These are phyloP conservation scores for Ophiostoma sp. DNA, from an alignment of 2,329 filamentous ascomycete genomes.

Conservation along the genomic window DNA sequence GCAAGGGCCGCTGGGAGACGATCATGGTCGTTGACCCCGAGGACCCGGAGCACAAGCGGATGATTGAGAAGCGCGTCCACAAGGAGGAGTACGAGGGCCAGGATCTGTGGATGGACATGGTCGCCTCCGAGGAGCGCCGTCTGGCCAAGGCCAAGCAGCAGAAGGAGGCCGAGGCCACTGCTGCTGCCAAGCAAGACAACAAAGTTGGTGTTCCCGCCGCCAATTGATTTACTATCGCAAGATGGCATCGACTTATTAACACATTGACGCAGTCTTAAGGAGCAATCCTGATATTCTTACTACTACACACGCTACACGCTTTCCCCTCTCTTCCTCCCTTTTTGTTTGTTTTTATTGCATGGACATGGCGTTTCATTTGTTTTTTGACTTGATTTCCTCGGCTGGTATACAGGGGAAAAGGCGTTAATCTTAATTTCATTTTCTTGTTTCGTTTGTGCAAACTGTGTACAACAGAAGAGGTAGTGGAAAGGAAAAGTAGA, in stretches of 20 bases:
- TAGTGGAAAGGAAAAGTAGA: background rate
- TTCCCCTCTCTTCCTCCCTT: background rate
- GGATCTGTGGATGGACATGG: slow-evolving; percentile 94
- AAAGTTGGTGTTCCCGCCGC: slow-evolving; percentile 28
- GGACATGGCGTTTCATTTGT: slow-evolving; percentile 20
- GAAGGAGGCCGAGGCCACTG: slow-evolving; percentile 30
- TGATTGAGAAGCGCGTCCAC: slow-evolving; percentile 85
- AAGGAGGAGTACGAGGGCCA: slow-evolving; percentile 85
- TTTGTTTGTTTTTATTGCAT: slow-evolving; percentile 8
- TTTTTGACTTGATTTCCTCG: background rate
- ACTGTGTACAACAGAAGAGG: background rate
- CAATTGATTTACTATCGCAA: slow-evolving; percentile 9
- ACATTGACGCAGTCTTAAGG: slow-evolving; percentile 7
- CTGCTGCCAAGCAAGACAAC: slow-evolving; percentile 22
- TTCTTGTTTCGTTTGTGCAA: background rate
- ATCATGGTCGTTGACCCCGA: slow-evolving; percentile 77
- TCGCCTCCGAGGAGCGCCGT: slow-evolving; percentile 72
- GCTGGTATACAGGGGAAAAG: slow-evolving; percentile 7
- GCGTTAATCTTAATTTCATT: background rate
- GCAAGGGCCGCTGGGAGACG: slow-evolving; percentile 79
- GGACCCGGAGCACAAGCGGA: slow-evolving; percentile 77
- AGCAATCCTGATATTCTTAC: background rate
- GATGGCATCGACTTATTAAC: background rate
- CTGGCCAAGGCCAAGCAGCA: slow-evolving; percentile 44
- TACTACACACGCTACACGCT: background rate